These are phyloP conservation scores for Eutrema japonicum DNA, from an alignment of 345 rosid genomes.

Conservation along the genomic window DNA sequence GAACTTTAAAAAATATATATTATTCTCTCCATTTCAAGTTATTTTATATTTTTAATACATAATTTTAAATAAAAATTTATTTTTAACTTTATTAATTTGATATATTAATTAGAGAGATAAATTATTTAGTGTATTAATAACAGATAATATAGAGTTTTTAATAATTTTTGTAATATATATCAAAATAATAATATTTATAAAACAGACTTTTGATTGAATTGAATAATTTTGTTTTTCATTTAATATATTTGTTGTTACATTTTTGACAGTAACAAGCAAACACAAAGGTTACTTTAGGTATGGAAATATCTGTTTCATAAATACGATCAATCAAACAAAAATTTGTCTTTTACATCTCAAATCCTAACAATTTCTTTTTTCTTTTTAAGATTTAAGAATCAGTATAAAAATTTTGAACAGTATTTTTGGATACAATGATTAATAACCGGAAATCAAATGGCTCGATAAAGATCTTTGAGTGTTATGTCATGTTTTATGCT, in stretches of 20 bases:
- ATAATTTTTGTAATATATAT: too few species aligned
- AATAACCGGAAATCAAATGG: background rate
- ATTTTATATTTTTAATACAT: too few species aligned
- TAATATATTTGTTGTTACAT: background rate
- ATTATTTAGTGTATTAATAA: too few species aligned
- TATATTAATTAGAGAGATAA: too few species aligned
- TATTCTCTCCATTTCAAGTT: too few species aligned
- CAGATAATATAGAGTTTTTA: too few species aligned
- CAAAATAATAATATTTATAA: too few species aligned
- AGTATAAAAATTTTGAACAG: background rate
- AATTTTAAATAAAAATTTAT: too few species aligned
- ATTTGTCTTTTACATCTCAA: background rate
- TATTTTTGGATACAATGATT: background rate
- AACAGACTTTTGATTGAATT: constrained; percentile 11
- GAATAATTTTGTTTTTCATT: background rate
- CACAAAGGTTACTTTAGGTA: constrained; percentile 14
- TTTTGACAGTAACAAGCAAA: constrained; percentile 11
- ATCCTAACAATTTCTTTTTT: background rate
- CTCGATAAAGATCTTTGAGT: background rate
- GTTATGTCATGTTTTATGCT: too few species aligned
- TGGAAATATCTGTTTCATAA: too few species aligned
- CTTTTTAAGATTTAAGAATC: background rate
- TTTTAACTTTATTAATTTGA: too few species aligned
- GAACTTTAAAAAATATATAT: background rate
- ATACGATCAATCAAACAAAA: too few species aligned